phyloP scores from a whole-genome alignment of 208 protist genomes.

The Trypanosoma vivax region DNA sequence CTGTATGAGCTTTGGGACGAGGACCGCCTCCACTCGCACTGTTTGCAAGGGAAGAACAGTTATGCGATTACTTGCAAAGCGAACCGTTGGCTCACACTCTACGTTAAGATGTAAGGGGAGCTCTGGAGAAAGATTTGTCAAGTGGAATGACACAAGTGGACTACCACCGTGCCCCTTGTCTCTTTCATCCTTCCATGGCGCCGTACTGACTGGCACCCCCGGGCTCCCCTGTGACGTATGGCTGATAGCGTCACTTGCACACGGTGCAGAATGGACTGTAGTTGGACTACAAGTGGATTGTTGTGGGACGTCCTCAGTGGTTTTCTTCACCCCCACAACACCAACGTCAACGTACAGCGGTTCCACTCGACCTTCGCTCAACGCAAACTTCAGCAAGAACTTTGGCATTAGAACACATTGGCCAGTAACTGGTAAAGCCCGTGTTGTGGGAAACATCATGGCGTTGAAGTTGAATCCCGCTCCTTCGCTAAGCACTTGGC shows the following conservation, averaged over 20 bases:
- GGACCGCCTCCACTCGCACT: constrained; percentile 36
- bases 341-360: constrained; percentile 28
- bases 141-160: constrained; percentile 20
- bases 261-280: too few relatives aligned
- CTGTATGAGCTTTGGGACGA: constrained; percentile 56
- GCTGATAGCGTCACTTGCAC: neutral
- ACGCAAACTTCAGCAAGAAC: constrained; percentile 34
- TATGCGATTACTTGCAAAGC: constrained; percentile 49
- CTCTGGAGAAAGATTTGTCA: constrained; percentile 60
- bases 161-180: constrained; percentile 11
- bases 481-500: constrained; percentile 32
- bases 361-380: constrained; percentile 60
- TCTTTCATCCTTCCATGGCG: neutral
- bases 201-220: neutral
- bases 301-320: too few relatives aligned
- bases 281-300: too few relatives aligned
- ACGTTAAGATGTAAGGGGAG: constrained; percentile 68
- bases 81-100: constrained; percentile 68
- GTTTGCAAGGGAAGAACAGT: constrained; percentile 50
- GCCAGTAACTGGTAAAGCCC: constrained; percentile 25
- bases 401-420: constrained; percentile 40
- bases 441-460: constrained; percentile 24
- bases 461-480: constrained; percentile 37
- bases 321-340: constrained; percentile 17
- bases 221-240: neutral